Percentiles rank a stretch among this genome's conserved stretches.
Conservation (phyloP, 495 filamentous ascomycete species). For the Hypoxylon trugodes region DNA sequence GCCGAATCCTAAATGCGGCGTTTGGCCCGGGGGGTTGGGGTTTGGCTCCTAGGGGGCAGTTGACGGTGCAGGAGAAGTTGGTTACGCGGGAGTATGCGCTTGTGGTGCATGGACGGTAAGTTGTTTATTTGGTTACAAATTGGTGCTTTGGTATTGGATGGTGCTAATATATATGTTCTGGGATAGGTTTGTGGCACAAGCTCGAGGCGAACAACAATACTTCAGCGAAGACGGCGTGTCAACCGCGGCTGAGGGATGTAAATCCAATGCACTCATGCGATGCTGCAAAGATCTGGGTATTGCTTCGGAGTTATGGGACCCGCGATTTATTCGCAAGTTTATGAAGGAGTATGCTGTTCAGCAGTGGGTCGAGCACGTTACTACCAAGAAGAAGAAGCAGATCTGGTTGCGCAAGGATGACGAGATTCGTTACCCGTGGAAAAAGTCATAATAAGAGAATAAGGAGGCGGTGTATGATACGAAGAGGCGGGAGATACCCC, state of each 20-base stretch:
- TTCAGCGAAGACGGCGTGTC: slow-evolving; percentile 92
- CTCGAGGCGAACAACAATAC: slow-evolving; percentile 94
- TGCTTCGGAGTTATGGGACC: slow-evolving; percentile 96
- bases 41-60: slow-evolving; percentile 86
- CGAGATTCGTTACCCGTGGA: slow-evolving; percentile 79
- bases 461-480: slow-evolving; percentile 21
- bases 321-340: slow-evolving; percentile 81
- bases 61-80: slow-evolving; percentile 84
- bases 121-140: too few species aligned
- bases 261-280: slow-evolving; percentile 94
- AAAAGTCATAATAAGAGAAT: slow-evolving; percentile 61
- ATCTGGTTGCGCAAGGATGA: slow-evolving; percentile 89
- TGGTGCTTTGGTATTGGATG: neutral
- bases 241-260: slow-evolving; percentile 96
- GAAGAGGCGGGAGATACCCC: slow-evolving; percentile 21
- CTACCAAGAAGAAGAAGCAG: slow-evolving; percentile 87
- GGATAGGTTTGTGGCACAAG: slow-evolving; percentile 83
- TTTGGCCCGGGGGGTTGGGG: slow-evolving; percentile 98
- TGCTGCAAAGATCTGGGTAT: slow-evolving; percentile 98
- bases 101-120: slow-evolving; percentile 86
- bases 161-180: neutral
- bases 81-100: slow-evolving; percentile 97
- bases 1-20: slow-evolving; percentile 86
- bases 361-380: slow-evolving; percentile 71
- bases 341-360: slow-evolving; percentile 70